Evolutionary conservation across 345 rosid genomes (phyloP).

Genomic region (Salix caprea): DNA sequence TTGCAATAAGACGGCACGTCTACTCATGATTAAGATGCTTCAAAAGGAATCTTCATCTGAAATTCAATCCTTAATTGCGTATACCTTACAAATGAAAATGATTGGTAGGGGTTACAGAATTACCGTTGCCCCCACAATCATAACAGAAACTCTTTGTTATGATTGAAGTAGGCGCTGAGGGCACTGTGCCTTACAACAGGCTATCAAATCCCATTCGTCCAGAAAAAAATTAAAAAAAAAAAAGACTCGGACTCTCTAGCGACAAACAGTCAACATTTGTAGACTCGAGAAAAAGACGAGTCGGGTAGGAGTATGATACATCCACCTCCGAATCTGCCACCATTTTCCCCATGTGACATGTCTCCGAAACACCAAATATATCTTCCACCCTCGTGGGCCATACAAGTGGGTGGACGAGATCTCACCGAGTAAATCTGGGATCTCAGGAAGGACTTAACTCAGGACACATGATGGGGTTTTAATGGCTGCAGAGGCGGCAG

Average conservation of each 20-base stretch:
- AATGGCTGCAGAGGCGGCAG: background rate
- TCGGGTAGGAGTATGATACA: background rate
- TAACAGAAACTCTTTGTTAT: background rate
- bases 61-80: no score
- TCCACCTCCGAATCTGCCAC: conserved; percentile 8
- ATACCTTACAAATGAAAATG: no score
- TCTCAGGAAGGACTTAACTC: no score
- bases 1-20: no score
- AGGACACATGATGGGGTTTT: background rate
- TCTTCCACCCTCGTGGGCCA: no score
- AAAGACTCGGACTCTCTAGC: background rate
- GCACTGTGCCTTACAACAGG: background rate
- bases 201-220: background rate
- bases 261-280: conserved; percentile 32
- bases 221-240: background rate
- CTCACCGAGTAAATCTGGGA: no score
- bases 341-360: conserved; percentile 32
- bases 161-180: background rate
- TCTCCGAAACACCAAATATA: conserved; percentile 1
- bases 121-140: background rate
- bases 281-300: conserved; percentile 18
- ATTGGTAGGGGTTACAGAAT: no score
- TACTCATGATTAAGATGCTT: no score
- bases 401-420: no score
- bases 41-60: no score